phyloP scores from a whole-genome alignment of 2,329 filamentous ascomycete species.

The Neopestalotiopsis rosae region DNA sequence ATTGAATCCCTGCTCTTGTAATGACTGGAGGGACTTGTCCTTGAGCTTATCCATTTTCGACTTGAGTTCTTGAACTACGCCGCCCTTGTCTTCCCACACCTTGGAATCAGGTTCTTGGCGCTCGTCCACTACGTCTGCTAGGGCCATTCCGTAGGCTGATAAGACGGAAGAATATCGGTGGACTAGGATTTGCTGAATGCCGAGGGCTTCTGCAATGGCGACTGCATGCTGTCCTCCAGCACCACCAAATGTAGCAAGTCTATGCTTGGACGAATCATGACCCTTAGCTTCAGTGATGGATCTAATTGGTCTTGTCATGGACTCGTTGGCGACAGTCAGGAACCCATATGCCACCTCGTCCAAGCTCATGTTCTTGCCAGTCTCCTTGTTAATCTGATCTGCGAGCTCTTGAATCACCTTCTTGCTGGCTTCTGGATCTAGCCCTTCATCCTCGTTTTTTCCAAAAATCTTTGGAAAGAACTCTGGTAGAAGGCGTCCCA shows the following conservation, averaged over 20 bases:
- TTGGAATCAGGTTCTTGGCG: slow-evolving; percentile 77
- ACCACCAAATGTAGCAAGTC: slow-evolving; percentile 91
- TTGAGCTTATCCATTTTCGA: slow-evolving; percentile 81
- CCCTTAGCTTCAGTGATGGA: slow-evolving; percentile 92
- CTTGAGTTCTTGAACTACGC: slow-evolving; percentile 67
- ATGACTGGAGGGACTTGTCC: slow-evolving; percentile 69
- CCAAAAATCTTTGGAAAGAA: slow-evolving; percentile 98
- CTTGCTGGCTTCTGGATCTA: slow-evolving; percentile 78
- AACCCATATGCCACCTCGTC: slow-evolving; percentile 92
- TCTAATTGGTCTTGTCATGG: slow-evolving; percentile 89
- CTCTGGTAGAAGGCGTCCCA: slow-evolving; percentile 83
- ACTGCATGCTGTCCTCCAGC: slow-evolving; percentile 92
- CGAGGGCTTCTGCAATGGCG: slow-evolving; percentile 85
- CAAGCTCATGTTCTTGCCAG: slow-evolving; percentile 71
- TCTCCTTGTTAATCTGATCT: slow-evolving; percentile 78
- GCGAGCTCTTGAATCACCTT: slow-evolving; percentile 78
- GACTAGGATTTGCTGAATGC: slow-evolving; percentile 83
- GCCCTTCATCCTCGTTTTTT: slow-evolving; percentile 80
- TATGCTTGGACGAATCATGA: slow-evolving; percentile 86
- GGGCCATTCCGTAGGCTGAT: slow-evolving; percentile 90
- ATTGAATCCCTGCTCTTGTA: slow-evolving; percentile 80
- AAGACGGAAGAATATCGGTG: slow-evolving; percentile 89
- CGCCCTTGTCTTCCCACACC: slow-evolving; percentile 64
- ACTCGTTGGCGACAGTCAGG: slow-evolving; percentile 87
- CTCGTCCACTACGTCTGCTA: slow-evolving; percentile 93